A percentile compares a stretch with the other conserved stretches of the same genome.
Evolutionary conservation across 306 rosid species (phyloP).

Genomic region (Cicer bijugum): DNA sequence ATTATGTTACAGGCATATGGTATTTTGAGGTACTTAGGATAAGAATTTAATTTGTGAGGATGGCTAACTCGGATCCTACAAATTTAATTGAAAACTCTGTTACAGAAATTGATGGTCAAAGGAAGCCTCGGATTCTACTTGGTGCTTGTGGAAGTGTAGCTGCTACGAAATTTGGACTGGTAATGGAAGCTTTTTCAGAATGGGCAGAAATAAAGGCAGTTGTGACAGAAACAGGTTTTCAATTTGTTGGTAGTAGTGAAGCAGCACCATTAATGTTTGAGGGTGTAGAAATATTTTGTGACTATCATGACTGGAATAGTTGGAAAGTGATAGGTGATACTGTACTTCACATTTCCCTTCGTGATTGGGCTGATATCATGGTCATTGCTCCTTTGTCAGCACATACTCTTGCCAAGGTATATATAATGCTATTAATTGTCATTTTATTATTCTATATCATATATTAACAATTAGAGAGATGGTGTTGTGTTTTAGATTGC

Average conservation of each 20-base stretch:
- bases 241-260: conserved; percentile 54
- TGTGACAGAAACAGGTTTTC: conserved; percentile 61
- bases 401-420: conserved; percentile 86
- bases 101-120: conserved; percentile 17
- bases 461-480: too few species aligned
- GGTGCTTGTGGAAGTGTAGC: conserved; percentile 86
- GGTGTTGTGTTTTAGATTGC: too few species aligned
- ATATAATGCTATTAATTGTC: too few species aligned
- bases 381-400: conserved; percentile 91
- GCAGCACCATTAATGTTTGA: conserved; percentile 50
- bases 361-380: conserved; percentile 86
- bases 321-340: conserved; percentile 76
- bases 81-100: conserved; percentile 44
- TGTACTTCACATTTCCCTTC: conserved; percentile 79
- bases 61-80: conserved; percentile 56
- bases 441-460: too few species aligned
- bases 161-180: conserved; percentile 63
- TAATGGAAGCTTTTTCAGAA: conserved; percentile 60
- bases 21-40: too few species aligned
- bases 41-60: conserved; percentile 25
- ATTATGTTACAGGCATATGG: too few species aligned
- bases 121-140: conserved; percentile 81
- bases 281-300: conserved; percentile 50
- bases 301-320: conserved; percentile 65
- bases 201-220: conserved; percentile 86